Evolutionary conservation across 2,329 filamentous ascomycete species (phyloP), one percentile per base, ranked within the genome.

Genomic region (Colletotrichum navitas): DNA sequence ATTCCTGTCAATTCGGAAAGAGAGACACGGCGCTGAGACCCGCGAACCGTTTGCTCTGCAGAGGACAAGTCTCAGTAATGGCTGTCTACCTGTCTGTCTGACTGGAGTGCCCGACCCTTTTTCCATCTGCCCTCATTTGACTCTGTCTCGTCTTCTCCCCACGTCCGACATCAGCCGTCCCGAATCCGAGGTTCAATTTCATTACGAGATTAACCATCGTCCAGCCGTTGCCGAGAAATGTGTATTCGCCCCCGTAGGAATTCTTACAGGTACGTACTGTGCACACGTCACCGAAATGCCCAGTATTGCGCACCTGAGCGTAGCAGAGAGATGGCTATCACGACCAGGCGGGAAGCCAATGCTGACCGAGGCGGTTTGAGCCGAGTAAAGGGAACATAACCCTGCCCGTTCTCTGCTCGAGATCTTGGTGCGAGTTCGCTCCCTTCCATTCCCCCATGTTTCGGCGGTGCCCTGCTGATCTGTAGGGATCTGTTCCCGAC

Each of bases 391-490:
- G 51, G 32, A 55, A 55, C n/a, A 32, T 18, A 32, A 55, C 12
- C 18, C 29, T 32, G 5, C 21, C 47, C 26, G 12, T 16, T 55
- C 21, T 55, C 34, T 58, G 34, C n/a, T 26, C 6, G 34, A 43
- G 65, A 65, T 61, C 66, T 52, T 65, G 34, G 39, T 8, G n/a
- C 24, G 12, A 3, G 34, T 47, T 52, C 11, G n/a, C 32, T 63
- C 43, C 66, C 26, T 59, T 59, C 61, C 66, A 65, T 68, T 68
- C 66, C 61, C 61, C 61, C 54, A 65, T 45, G 61, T 65, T 54
- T 54, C 24, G 32, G 60, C 26, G 24, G 29, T 36, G 21, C 61
- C 36, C 12, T 6, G 32, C 26, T 29, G 32, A 36, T 34, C 10
- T 55, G 7, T 21, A 55, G 32, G 52, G 52, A 36, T 36, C 21